Base-by-base conservation (phyloP, 1,284 basidiomycete species). In the Dichomitus squalens region DNA sequence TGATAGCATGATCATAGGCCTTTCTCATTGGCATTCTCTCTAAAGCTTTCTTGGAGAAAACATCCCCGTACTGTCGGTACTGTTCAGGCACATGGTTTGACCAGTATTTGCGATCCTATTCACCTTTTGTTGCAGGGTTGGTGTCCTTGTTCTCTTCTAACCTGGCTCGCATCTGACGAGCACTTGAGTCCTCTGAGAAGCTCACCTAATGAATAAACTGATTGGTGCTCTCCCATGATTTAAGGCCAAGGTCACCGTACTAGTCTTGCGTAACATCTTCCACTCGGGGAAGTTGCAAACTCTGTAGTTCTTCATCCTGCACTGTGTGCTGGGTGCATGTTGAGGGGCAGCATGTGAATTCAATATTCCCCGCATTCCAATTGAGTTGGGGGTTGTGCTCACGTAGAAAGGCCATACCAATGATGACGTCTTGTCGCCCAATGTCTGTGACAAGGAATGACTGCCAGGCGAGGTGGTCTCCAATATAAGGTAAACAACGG, bases 1-100 rank as follows among this genome's bases (percentile, higher is more conserved):
- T 62, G 23, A 65, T 63, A 6, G 54, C 38, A 48, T 66, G 64
- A 34, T 66, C 51, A 29, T 50, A 65, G 7, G 55, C 52, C 16
- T 49, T 50, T 12, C 44, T 49, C 49, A 53, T 53, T 7, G 61
- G 57, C 11, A 65, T 54, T 23, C 29, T 9, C 5, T 65, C 52
- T 20, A 41, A 65, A 2, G 36, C 38, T 48, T 51, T 34, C 51
- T 65, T 57, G 3, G 39, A 21, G 52, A 66, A 61, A 16, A 63
- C 53, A 16, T 66, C 34, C 43, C 49, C 38, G 25, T 53, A 56
- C 25, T 58, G 38, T 38, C 55, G 43, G n/a, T 60, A 53, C 8
- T 60, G 36, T 25, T 39, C 25, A 3, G 61, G 62, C 16, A 58
- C 58, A 21, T 20, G 9, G 2, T 20, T 39, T 4, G 38, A 39